These are phyloP conservation scores for Nemania abortiva DNA, from an alignment of 2,329 filamentous ascomycete genomes.

Conservation along the genomic window DNA sequence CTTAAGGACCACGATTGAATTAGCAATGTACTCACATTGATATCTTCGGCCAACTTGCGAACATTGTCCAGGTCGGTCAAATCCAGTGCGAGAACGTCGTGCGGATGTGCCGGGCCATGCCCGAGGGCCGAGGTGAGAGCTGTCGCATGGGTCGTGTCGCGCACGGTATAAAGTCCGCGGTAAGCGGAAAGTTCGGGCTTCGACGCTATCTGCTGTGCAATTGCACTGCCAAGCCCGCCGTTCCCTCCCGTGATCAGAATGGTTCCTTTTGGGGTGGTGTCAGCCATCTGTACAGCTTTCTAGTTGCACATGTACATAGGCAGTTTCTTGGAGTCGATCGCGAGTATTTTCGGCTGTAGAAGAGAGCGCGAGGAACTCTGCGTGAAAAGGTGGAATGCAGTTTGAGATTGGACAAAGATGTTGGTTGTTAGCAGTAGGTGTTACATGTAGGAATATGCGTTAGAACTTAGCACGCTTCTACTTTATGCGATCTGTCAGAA, in stretches of 20 bases:
- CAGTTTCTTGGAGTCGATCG: background rate
- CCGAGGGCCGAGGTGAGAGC: background rate
- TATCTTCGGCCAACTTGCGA: constrained; percentile 25
- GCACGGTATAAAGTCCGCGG: constrained; percentile 38
- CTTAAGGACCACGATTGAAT: no score
- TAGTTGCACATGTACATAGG: background rate
- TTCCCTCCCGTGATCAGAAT: constrained; percentile 41
- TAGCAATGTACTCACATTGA: constrained; percentile 24
- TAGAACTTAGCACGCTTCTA: background rate
- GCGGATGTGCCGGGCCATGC: constrained; percentile 9
- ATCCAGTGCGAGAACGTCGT: constrained; percentile 33
- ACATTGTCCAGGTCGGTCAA: constrained; percentile 31
- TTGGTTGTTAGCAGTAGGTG: background rate
- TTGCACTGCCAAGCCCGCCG: constrained; percentile 38
- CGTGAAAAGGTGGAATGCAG: background rate
- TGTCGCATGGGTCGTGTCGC: constrained; percentile 2
- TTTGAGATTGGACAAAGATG: background rate
- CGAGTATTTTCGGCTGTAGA: background rate
- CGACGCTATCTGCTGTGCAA: constrained; percentile 24
- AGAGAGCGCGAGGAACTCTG: background rate
- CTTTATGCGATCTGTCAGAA: background rate
- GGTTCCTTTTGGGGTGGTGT: constrained; percentile 10
- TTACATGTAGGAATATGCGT: background rate
- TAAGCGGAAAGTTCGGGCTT: constrained; percentile 19
- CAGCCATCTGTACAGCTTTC: constrained; percentile 1